Base-by-base conservation (phyloP, 495 filamentous ascomycete species). In the Trypethelium eluteriae region DNA sequence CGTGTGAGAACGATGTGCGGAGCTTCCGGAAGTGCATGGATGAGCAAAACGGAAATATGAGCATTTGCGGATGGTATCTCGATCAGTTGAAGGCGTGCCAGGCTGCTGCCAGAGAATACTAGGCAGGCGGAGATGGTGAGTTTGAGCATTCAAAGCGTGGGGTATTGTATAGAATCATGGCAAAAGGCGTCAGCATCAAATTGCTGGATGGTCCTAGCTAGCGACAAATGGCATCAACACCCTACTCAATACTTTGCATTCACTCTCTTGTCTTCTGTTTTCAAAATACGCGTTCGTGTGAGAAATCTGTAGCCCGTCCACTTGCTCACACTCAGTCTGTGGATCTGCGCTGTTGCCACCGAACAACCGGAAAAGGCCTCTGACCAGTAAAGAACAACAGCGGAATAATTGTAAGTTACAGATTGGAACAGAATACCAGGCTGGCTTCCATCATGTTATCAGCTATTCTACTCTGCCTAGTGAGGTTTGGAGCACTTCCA, bases 81-180 rank as follows among this genome's bases (percentile, higher is more conserved):
- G 93, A 98, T 78, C 94, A 98, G 84, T 81, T 98, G 76, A 96
- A 96, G 84, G 91, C 93, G 63, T 98, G 93, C 84, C 93, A 98
- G 84, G 80, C 82, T 72, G 91, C 93, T 72, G 90, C 93, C 64
- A 89, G 82, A 78, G 89, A 87, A 76, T 96, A 95, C 81, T 96
- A 90, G 70, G 57, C 57, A 38, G 35, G 38, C 7, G 34, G 63
- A 38, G 9, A 2, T 2, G 7, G 38, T 14, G 4, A 44, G 6
- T 44, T 44, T 1, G 41, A 44, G 41, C 1, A 44, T 44, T 44
- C 14, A 14, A 14, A 44, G 14, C 6, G 6, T 44, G 41, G 41
- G 6, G 41, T 7, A 44, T 14, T 7, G 41, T 14, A 7, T 14
- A 7, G 25, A 25, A 25, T 25, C 25, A 25, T 25, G 25, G 25